Base-by-base conservation (phyloP, 2,329 filamentous ascomycete species). In the Endothia cerciana region DNA sequence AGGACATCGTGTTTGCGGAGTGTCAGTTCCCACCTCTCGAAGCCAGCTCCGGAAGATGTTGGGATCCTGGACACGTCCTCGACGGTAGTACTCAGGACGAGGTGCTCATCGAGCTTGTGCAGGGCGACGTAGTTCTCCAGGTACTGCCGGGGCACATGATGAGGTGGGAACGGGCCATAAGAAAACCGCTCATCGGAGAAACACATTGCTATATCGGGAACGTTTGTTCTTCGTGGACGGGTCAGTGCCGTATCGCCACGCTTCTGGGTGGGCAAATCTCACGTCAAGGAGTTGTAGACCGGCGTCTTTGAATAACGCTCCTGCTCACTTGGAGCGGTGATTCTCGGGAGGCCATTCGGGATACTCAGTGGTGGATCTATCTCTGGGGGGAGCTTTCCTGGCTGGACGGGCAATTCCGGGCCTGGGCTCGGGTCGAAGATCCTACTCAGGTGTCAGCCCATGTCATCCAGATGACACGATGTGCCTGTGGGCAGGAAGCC, bases 141-240 rank as follows among this genome's bases (percentile, higher is more conserved):
- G 64, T 87, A 87, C 69, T 86, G 83, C 2, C 81, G 79, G 0
- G 85, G 81, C 0, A 87, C 74, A 67, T 82, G 79, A 69, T 87
- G 84, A 0, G 85, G 85, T 15, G 80, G 81, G 69, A 87, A 87
- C 0, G 85, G 83, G 0, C 84, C 85, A 64, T 86, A 86, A 0
- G 84, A 75, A 68, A 87, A 87, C 0, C 77, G 77, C 0, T 74
- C 57, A 65, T 87, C 85, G 0, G 84, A 86, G 69, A 86, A 85
- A 4, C 77, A 80, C 84, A 86, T 87, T 28, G 83, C 83, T 41
- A 86, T 81, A 47, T 83, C 80, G 0, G 85, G 85, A 0, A 87
- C 83, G 59, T 87, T 87, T 1, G 85, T 87, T 1, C 84, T 79
- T 45, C 17, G 1, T 41, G n/a, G 10, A 33, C 5, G 11, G n/a